A percentile compares a stretch with the other conserved stretches of the same genome.
Evolutionary conservation across 1,284 basidiomycete genomes (phyloP).

Genomic region (Porodaedalea pini): DNA sequence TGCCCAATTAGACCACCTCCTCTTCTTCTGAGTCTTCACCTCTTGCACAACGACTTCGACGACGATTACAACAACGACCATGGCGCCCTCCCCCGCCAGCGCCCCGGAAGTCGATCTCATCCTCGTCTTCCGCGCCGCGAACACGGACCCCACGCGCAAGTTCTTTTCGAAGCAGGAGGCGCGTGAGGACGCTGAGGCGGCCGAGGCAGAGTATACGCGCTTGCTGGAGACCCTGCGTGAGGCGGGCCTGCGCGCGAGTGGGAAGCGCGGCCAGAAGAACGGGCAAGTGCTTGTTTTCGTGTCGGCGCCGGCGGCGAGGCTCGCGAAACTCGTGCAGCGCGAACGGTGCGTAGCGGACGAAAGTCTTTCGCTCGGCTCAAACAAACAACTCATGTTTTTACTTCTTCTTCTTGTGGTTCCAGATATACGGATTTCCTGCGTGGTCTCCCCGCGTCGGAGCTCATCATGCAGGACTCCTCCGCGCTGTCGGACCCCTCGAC

Average conservation of each 20-base stretch:
- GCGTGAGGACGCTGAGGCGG: conserved; percentile 56
- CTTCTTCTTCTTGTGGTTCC: neutral
- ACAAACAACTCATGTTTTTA: too few species aligned
- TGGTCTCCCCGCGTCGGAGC: conserved; percentile 54
- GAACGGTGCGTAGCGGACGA: conserved; percentile 61
- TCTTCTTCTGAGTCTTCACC: neutral
- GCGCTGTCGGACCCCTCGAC: conserved; percentile 41
- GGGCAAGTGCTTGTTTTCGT: conserved; percentile 82
- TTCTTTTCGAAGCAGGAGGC: conserved; percentile 57
- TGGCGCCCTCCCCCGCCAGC: neutral
- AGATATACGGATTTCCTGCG: conserved; percentile 62
- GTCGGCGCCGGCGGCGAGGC: conserved; percentile 58
- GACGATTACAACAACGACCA: neutral
- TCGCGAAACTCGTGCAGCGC: conserved; percentile 63
- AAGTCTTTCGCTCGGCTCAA: neutral
- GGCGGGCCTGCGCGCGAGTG: conserved; percentile 65
- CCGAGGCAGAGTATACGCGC: conserved; percentile 63
- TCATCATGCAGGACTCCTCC: conserved; percentile 35
- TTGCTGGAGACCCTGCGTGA: conserved; percentile 59
- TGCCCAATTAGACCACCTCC: neutral
- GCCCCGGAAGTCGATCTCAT: conserved; percentile 64
- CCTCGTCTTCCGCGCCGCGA: conserved; percentile 60
- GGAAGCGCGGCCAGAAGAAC: conserved; percentile 67
- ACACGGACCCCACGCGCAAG: conserved; percentile 27
- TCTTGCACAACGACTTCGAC: neutral